Percentiles rank a stretch among this genome's conserved stretches.
Conservation (phyloP, 768 basidiomycete genomes). For the Lentinula edodes region DNA sequence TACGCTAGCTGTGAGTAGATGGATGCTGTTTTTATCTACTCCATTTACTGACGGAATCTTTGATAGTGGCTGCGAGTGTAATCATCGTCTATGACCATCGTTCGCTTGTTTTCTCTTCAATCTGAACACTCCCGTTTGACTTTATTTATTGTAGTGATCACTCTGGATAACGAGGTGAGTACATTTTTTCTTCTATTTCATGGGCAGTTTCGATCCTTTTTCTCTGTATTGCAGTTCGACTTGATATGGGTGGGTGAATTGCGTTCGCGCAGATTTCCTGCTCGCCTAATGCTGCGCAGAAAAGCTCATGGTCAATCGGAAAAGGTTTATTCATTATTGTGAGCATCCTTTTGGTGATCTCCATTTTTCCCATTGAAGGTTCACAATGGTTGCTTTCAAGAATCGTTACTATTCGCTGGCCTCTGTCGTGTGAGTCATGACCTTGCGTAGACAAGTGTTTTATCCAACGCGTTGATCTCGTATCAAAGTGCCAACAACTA, state of each 20-base stretch:
- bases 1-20: slow-evolving; percentile 36
- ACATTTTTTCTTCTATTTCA: neutral
- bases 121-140: neutral
- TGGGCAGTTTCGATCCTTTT: neutral
- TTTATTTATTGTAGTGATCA: slow-evolving; percentile 32
- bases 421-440: slow-evolving; percentile 42
- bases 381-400: slow-evolving; percentile 20
- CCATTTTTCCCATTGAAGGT: neutral
- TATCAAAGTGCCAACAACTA: slow-evolving; percentile 46
- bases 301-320: slow-evolving; percentile 49
- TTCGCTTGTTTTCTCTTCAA: slow-evolving; percentile 21
- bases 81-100: slow-evolving; percentile 53
- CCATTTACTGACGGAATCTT: neutral
- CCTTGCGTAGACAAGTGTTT: neutral
- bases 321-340: slow-evolving; percentile 53
- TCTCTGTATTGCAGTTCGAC: slow-evolving; percentile 29
- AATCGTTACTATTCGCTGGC: slow-evolving; percentile 54
- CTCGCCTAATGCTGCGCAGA: slow-evolving; percentile 24
- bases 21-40: neutral
- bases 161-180: slow-evolving; percentile 47
- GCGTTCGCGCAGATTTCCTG: neutral
- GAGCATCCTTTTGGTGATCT: slow-evolving; percentile 11
- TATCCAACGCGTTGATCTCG: neutral
- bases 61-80: slow-evolving; percentile 42
- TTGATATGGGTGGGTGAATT: slow-evolving; percentile 44